Evolutionary conservation across 345 rosid species (phyloP), one percentile per base, ranked within the genome.

Genomic region (Noccaea bulbosa): DNA sequence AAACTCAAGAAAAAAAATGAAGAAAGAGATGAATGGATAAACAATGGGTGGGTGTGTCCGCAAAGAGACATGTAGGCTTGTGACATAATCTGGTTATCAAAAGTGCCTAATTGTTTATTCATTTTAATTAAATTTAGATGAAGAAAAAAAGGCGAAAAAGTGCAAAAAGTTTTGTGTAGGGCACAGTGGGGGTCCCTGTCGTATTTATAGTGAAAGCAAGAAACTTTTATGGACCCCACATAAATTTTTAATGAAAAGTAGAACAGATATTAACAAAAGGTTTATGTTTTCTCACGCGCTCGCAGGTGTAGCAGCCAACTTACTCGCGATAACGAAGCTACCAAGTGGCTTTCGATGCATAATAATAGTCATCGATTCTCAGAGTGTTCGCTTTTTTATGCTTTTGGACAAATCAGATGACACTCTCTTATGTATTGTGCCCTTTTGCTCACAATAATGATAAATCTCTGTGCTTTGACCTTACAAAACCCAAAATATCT

Each of bases 181-280:
- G 76, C 51, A 46, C 22, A 46, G 87, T 68, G 91, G 89, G 96
- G 89, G 96, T 24, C 87, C 89, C 77, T 14, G 45, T 72, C 76
- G 75, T 79, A 81, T 81, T 80, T 82, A 62, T 70, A 61, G 62
- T 72, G 74, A 79, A 74, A 70, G 78, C 72, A 70, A 78, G 58
- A 74, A 69, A 69, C 55, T 62, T 48, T 39, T 47, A 0, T 62
- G 71, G 74, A 8, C 60, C 79, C 66, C 54, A 69, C 74, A 30
- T 3, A 27, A 37, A 7, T 65, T 58, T 7, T 53, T 8, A 4
- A 6, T 46, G n/a, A 51, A 49, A 53, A 45, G 50, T 3, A 5
- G 14, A 20, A 56, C 22, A 56, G 56, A 47, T 59, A 37, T 38
- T 0, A 5, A 12, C 4, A 49, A 33, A 56, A 33, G 12, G 46